Percentiles rank a stretch among this genome's conserved stretches.
Conservation (phyloP, 1,139 yeast genomes). For the Lodderomyces margitis region DNA sequence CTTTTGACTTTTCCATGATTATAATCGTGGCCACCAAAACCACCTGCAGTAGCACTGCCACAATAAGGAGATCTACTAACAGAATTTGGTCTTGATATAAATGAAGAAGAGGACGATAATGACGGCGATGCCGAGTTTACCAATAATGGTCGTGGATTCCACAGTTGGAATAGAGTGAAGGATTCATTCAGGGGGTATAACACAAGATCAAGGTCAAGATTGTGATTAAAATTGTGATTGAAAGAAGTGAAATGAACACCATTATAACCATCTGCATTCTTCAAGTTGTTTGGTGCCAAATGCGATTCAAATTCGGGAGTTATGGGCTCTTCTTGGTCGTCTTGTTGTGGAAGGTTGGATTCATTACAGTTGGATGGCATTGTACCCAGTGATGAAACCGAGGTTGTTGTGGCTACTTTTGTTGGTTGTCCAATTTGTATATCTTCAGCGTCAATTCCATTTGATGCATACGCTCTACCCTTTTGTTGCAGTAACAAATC, state of each 20-base stretch:
- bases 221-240: background rate
- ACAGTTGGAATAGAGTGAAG: background rate
- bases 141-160: background rate
- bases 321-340: background rate
- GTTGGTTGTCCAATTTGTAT: too few relatives aligned
- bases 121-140: background rate
- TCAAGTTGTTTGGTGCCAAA: too few relatives aligned
- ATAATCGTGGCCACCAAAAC: too few relatives aligned
- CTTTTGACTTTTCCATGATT: background rate
- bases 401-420: background rate
- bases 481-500: too few relatives aligned
- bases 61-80: background rate
- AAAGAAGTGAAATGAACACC: too few relatives aligned
- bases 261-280: too few relatives aligned
- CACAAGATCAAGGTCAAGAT: background rate
- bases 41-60: too few relatives aligned
- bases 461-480: too few relatives aligned
- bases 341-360: background rate
- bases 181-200: background rate
- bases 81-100: background rate
- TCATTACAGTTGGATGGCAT: background rate
- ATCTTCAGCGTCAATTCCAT: too few relatives aligned
- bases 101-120: background rate
- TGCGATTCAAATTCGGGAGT: background rate
- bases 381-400: background rate